Base-by-base conservation (phyloP, 305 asterid genomes). In the Fraxinus ornus region DNA sequence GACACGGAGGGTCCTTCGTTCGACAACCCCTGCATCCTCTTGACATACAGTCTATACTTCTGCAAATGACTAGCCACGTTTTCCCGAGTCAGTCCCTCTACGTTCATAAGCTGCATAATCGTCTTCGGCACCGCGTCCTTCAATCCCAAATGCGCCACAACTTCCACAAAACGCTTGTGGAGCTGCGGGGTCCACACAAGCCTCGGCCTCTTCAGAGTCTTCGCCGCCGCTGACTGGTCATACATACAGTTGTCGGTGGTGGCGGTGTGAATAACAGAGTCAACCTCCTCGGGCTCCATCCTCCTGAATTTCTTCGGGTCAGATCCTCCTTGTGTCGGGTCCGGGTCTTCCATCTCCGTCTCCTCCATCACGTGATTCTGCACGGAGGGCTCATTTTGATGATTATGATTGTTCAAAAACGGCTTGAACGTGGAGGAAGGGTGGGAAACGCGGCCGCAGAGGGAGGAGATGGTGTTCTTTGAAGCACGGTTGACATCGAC, bases 111-210 rank as follows among this genome's bases (percentile, higher is more conserved):
- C 91, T 93, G 98, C 99, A 95, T 94, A 88, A 95, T 94, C 52
- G 98, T 92, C 88, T 94, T 95, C 0, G 99, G 99, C 26, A 95
- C 99, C 0, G 99, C 99, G 88, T 87, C 91, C 83, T 92, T 94
- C 36, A 95, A 87, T 82, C 98, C 99, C 30, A 94, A 78, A 47
- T 93, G 98, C 36, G 90, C 97, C 83, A 95, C 99, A 78, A 93
- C 99, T 41, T 95, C 99, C 72, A 95, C 94, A 71, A 95, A 95
- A 0, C 98, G 89, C 90, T 92, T 95, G 88, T 95, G 99, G 78
- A 95, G 87, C 92, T 94, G 96, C 81, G 99, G 97, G 28, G 99
- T 95, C 99, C 99, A 95, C 68, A 95, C 99, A 76, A 95, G 94
- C 82, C 99, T 88, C 66, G 97, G 92, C 85, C 97, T 77, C 90